Conservation (phyloP, 2,329 filamentous ascomycete genomes). For the Aspergillus spinulosporus region DNA sequence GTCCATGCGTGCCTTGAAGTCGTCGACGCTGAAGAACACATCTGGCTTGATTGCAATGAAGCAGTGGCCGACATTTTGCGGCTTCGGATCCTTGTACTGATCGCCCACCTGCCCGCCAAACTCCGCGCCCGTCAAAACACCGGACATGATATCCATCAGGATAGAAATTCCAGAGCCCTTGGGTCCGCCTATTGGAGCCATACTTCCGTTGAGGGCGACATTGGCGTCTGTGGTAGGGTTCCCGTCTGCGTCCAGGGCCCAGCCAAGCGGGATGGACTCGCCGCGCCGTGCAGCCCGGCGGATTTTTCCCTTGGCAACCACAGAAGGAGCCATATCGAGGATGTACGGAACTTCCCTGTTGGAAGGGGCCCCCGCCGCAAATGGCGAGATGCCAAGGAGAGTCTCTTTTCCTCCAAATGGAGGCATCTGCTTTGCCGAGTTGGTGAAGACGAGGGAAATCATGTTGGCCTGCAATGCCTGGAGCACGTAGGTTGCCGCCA, state of each 20-base stretch:
- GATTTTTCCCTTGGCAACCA: slow-evolving; percentile 48
- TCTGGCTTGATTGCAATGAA: slow-evolving; percentile 71
- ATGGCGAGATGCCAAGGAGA: slow-evolving; percentile 71
- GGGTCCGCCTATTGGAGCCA: slow-evolving; percentile 82
- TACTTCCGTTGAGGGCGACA: slow-evolving; percentile 70
- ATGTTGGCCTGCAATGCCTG: slow-evolving; percentile 70
- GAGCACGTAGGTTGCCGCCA: slow-evolving; percentile 77
- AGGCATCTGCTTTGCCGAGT: slow-evolving; percentile 70
- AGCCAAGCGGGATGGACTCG: slow-evolving; percentile 54
- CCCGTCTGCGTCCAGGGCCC: slow-evolving; percentile 75
- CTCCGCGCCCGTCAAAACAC: slow-evolving; percentile 69
- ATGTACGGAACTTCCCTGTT: slow-evolving; percentile 60
- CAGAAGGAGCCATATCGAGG: slow-evolving; percentile 49
- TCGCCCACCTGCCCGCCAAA: slow-evolving; percentile 75
- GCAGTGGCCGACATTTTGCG: slow-evolving; percentile 73
- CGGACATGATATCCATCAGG: slow-evolving; percentile 89
- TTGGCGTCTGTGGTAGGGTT: slow-evolving; percentile 67
- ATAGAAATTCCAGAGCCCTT: slow-evolving; percentile 76
- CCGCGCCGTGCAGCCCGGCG: slow-evolving; percentile 45
- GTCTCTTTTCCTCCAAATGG: slow-evolving; percentile 68
- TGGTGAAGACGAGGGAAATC: slow-evolving; percentile 71
- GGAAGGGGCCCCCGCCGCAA: slow-evolving; percentile 72
- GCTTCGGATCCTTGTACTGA: slow-evolving; percentile 69
- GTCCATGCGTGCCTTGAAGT: slow-evolving; percentile 64
- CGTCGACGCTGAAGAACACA: slow-evolving; percentile 68